phyloP scores from a whole-genome alignment of 2,329 filamentous ascomycete species.

The Zymoseptoria passerinii region DNA sequence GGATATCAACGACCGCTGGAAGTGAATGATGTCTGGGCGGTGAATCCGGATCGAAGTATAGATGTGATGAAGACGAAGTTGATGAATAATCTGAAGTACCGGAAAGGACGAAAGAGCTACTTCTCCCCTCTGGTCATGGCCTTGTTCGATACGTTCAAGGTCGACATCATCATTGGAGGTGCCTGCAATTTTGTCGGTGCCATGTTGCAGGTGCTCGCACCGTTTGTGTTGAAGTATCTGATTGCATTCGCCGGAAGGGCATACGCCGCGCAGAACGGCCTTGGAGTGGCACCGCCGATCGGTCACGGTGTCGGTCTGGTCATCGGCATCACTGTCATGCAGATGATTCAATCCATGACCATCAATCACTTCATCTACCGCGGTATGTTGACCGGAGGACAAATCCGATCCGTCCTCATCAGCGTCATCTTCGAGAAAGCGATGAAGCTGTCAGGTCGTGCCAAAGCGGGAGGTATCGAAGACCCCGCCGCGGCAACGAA shows the following conservation, averaged over 20 bases:
- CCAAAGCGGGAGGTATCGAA: constrained; percentile 68
- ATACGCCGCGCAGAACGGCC: constrained; percentile 51
- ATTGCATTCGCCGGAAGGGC: constrained; percentile 79
- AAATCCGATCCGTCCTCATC: constrained; percentile 73
- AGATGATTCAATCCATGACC: constrained; percentile 68
- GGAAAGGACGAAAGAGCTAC: constrained; percentile 54
- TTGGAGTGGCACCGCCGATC: constrained; percentile 55
- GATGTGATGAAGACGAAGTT: constrained; percentile 61
- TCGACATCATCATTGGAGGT: constrained; percentile 81
- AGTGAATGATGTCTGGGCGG: constrained; percentile 75
- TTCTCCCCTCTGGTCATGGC: constrained; percentile 66
- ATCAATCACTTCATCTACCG: constrained; percentile 89
- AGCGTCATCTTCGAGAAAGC: constrained; percentile 85
- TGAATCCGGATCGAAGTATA: constrained; percentile 72
- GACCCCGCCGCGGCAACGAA: constrained; percentile 28
- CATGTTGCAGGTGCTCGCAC: constrained; percentile 67
- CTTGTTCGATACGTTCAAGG: constrained; percentile 75
- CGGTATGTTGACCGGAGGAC: constrained; percentile 84
- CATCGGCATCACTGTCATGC: constrained; percentile 77
- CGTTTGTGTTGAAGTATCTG: constrained; percentile 76
- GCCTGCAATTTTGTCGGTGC: constrained; percentile 64
- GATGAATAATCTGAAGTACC: constrained; percentile 58
- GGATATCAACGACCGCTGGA: constrained; percentile 82
- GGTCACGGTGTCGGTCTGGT: constrained; percentile 73
- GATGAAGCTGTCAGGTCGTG: constrained; percentile 78